Conservation (phyloP, 129 eudicot species). For the Flaveria ramosissima region DNA sequence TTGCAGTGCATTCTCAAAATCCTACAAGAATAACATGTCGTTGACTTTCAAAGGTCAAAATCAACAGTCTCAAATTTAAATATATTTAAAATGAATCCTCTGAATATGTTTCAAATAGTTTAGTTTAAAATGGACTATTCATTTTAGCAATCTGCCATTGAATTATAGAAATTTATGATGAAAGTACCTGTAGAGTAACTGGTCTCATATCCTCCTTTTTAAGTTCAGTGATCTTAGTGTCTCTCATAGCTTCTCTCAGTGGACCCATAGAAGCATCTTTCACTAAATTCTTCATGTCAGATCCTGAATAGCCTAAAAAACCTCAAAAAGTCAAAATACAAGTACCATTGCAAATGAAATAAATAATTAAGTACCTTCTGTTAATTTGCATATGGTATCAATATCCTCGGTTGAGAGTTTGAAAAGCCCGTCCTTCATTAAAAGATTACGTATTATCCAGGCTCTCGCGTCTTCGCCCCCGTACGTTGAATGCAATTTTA, state of each 20-base stretch:
- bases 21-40: conserved; percentile 17
- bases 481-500: conserved; percentile 20
- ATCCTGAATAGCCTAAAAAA: conserved; percentile 83
- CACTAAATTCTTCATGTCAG: conserved; percentile 98
- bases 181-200: conserved; percentile 64
- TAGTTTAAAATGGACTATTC: background rate
- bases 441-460: conserved; percentile 74
- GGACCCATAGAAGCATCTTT: conserved; percentile 99
- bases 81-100: background rate
- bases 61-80: background rate
- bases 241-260: conserved; percentile 78
- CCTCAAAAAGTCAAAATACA: conserved; percentile 16
- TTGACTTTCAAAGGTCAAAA: background rate
- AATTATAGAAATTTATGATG: background rate
- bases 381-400: conserved; percentile 61
- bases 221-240: conserved; percentile 68
- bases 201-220: conserved; percentile 90
- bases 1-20: conserved; percentile 49
- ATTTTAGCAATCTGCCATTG: background rate
- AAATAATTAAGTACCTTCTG: conserved; percentile 55
- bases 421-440: conserved; percentile 83
- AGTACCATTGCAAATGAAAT: background rate
- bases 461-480: conserved; percentile 76
- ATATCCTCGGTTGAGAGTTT: conserved; percentile 73
- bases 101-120: too few relatives aligned